phyloP scores from a whole-genome alignment of 129 eudicot genomes.

The Tanacetum coccineum region DNA sequence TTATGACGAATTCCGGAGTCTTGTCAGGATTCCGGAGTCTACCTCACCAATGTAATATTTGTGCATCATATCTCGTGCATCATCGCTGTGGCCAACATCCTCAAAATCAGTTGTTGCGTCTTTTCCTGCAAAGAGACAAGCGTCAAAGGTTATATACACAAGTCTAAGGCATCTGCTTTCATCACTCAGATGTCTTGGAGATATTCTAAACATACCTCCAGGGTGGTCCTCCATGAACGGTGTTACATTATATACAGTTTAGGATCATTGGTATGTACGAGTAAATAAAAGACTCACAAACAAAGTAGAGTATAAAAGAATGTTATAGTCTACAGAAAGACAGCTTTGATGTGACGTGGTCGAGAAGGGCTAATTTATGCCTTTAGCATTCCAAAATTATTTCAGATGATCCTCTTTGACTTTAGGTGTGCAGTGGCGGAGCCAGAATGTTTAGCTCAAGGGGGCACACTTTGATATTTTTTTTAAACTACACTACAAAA shows the following conservation, averaged over 20 bases:
- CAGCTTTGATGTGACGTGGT: too few relatives aligned
- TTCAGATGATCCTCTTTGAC: too few relatives aligned
- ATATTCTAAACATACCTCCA: conserved; percentile 44
- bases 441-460: too few relatives aligned
- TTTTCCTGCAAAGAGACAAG: conserved; percentile 49
- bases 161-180: too few relatives aligned
- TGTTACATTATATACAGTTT: conserved; percentile 39
- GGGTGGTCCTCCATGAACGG: conserved; percentile 71
- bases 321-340: too few relatives aligned
- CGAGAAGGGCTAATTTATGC: too few relatives aligned
- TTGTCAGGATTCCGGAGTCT: conserved; percentile 60
- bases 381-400: too few relatives aligned
- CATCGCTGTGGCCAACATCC: conserved; percentile 85
- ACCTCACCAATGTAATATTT: conserved; percentile 68
- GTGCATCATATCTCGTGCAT: conserved; percentile 67
- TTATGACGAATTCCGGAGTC: conserved; percentile 57
- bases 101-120: conserved; percentile 90
- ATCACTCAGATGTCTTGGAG: too few relatives aligned
- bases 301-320: background rate
- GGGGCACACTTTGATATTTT: too few relatives aligned
- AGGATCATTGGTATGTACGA: background rate
- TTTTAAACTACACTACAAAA: too few relatives aligned
- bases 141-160: background rate
- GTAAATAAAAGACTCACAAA: background rate
- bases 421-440: too few relatives aligned